Percentiles rank a stretch among this genome's conserved stretches.
phyloP scores from a whole-genome alignment of 139 green algal genomes.

The Chlorella sp. region DNA sequence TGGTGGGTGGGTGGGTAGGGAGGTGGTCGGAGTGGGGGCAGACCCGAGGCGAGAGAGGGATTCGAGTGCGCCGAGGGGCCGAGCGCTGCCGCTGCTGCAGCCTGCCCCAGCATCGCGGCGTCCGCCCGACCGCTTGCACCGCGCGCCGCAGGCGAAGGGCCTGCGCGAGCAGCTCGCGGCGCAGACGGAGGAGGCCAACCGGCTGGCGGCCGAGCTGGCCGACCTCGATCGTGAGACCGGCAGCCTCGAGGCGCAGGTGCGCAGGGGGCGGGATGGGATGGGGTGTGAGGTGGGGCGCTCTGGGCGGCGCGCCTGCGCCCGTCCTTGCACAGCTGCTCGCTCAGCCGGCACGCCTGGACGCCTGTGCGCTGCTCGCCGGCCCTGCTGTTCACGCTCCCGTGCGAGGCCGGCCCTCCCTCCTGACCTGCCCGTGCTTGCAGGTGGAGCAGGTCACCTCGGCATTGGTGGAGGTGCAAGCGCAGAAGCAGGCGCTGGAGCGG shows the following conservation, averaged over 20 bases:
- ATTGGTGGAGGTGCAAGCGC: slow-evolving; percentile 10
- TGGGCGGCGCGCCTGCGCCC: no score
- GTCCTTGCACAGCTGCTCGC: no score
- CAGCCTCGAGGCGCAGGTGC: slow-evolving; percentile 36
- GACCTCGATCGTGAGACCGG: slow-evolving; percentile 25
- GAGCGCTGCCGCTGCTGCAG: not conserved
- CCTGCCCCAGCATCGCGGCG: not conserved
- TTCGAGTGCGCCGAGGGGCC: not conserved
- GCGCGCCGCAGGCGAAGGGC: not conserved
- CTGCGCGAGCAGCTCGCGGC: not conserved
- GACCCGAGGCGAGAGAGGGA: not conserved
- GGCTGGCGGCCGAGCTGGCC: not conserved
- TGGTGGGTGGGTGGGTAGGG: not conserved
- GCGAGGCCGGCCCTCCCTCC: no score
- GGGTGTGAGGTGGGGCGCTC: no score
- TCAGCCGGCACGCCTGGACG: not conserved
- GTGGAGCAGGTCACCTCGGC: slow-evolving; percentile 31
- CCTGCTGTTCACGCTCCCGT: not conserved
- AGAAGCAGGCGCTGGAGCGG: slow-evolving; percentile 20
- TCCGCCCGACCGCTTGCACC: not conserved
- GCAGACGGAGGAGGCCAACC: not conserved
- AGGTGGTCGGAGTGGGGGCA: not conserved
- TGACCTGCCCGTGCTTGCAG: not conserved
- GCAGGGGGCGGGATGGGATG: no score
- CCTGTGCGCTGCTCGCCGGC: not conserved